phyloP scores from a whole-genome alignment of 768 basidiomycete genomes.

The Suillus subaureus region DNA sequence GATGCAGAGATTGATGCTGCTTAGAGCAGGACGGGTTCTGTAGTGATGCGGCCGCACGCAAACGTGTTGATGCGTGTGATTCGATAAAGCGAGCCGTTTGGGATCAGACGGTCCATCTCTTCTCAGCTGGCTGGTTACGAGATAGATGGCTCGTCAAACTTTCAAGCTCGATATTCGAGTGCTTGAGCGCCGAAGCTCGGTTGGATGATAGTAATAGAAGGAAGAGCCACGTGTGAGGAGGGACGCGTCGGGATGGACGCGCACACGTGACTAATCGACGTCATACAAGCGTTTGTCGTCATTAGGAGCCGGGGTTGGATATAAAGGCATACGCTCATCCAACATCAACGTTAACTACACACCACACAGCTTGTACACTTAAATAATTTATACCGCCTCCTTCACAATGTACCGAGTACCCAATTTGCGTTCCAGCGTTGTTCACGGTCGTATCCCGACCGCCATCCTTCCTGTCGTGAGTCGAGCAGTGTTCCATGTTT shows the following conservation, averaged over 20 bases:
- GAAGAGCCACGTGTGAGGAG: too few species aligned
- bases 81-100: too few species aligned
- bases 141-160: too few species aligned
- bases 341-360: constrained; percentile 1
- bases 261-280: constrained; percentile 13
- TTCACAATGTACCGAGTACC: constrained; percentile 7
- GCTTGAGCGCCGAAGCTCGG: too few species aligned
- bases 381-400: not conserved
- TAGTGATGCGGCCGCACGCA: too few species aligned
- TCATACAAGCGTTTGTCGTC: constrained; percentile 12
- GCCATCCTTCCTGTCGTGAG: constrained; percentile 9
- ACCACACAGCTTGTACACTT: not conserved
- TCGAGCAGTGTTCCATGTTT: not conserved
- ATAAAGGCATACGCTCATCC: constrained; percentile 4
- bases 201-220: not conserved
- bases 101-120: too few species aligned
- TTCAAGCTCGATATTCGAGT: too few species aligned
- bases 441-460: not conserved
- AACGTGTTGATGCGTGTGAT: too few species aligned
- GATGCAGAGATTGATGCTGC: too few species aligned
- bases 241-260: not conserved
- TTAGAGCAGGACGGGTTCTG: too few species aligned
- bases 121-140: too few species aligned
- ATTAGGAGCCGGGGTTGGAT: constrained; percentile 8
- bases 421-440: not conserved